Conservation (phyloP, 2,329 filamentous ascomycete species). For the Phialophora expanda region DNA sequence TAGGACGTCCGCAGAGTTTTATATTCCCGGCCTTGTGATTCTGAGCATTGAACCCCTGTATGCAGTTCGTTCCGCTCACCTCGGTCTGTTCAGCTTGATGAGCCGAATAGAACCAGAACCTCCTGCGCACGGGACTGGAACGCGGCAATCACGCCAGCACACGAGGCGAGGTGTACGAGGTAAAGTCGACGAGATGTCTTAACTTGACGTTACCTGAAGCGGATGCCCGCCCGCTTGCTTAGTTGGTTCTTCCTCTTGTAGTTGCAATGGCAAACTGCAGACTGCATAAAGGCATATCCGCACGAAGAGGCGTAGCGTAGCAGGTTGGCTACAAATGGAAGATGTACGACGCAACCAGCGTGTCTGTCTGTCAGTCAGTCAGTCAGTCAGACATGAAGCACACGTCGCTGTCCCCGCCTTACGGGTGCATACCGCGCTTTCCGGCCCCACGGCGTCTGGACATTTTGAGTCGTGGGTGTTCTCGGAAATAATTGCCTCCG, state of each 20-base stretch:
- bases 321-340: no score
- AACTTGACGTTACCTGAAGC: no score
- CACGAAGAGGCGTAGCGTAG: no score
- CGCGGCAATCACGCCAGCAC: not conserved
- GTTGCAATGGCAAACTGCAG: no score
- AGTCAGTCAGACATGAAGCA: not conserved
- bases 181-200: not conserved
- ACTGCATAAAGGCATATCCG: no score
- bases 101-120: not conserved
- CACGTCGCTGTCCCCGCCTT: not conserved
- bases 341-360: no score
- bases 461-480: no score
- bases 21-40: not conserved
- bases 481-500: not conserved
- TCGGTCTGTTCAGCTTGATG: not conserved
- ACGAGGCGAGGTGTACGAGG: not conserved
- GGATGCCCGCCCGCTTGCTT: not conserved
- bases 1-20: not conserved
- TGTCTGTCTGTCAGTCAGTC: no score
- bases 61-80: not conserved
- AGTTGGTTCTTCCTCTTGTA: not conserved
- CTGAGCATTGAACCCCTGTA: not conserved
- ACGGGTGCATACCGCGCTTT: not conserved
- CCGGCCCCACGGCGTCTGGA: no score
- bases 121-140: not conserved